Conservation (phyloP, 805 yeast species). For the Starmerella sp. region DNA sequence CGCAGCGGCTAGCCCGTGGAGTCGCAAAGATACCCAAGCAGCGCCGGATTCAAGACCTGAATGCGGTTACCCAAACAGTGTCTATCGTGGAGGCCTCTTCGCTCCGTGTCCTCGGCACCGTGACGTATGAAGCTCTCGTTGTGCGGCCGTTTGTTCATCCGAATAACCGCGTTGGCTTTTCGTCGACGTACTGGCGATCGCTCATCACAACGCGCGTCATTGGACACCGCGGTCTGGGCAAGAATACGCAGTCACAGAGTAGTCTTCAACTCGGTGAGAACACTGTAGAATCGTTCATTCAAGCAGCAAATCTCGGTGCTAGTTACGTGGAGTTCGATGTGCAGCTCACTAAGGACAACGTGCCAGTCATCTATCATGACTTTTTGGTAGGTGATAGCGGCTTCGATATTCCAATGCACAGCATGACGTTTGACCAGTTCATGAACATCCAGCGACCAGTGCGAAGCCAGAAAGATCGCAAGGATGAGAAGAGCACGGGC, state of each 20-base stretch:
- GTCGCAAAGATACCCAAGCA: constrained; percentile 54
- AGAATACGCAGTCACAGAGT: constrained; percentile 57
- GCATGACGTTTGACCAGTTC: constrained; percentile 80
- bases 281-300: constrained; percentile 87
- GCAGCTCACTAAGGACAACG: constrained; percentile 78
- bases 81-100: constrained; percentile 68
- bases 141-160: constrained; percentile 66
- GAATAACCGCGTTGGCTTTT: constrained; percentile 47
- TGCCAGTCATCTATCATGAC: constrained; percentile 92
- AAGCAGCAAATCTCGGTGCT: constrained; percentile 94
- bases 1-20: constrained; percentile 61
- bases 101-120: constrained; percentile 63
- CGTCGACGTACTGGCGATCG: constrained; percentile 85
- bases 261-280: constrained; percentile 91
- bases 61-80: constrained; percentile 45
- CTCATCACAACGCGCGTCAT: constrained; percentile 79
- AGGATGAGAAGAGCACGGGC: not conserved
- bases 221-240: constrained; percentile 93
- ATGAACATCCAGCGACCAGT: constrained; percentile 23
- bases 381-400: constrained; percentile 92
- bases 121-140: constrained; percentile 62
- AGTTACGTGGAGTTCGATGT: constrained; percentile 95
- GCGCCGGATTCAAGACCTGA: constrained; percentile 45
- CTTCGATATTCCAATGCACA: constrained; percentile 92
- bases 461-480: constrained; percentile 8